These are phyloP conservation scores for Teratosphaeria gauchensis DNA, from an alignment of 2,329 filamentous ascomycete species.

Conservation along the genomic window DNA sequence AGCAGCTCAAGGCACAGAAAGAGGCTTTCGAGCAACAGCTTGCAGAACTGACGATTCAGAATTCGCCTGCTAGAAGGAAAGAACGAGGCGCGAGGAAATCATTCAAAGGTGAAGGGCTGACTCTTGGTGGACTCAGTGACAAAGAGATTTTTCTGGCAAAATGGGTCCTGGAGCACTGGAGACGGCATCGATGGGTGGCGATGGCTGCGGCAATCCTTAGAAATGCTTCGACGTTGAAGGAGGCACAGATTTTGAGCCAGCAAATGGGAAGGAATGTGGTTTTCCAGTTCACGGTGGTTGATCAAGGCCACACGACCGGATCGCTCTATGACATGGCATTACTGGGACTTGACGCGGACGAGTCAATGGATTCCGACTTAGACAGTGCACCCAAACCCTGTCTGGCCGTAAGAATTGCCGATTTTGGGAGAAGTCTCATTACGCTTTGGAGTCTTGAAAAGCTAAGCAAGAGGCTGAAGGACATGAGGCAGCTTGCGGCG, in stretches of 20 bases:
- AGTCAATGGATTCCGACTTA: constrained; percentile 59
- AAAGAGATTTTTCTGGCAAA: constrained; percentile 63
- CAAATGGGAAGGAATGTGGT: constrained; percentile 86
- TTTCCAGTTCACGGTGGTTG: constrained; percentile 90
- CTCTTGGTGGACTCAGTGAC: constrained; percentile 53
- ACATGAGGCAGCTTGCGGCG: constrained; percentile 95
- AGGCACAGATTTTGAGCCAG: constrained; percentile 96
- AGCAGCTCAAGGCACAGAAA: constrained; percentile 72
- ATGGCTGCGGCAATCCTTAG: constrained; percentile 91
- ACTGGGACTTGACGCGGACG: constrained; percentile 75
- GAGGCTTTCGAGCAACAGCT: constrained; percentile 77
- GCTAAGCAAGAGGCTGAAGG: constrained; percentile 71
- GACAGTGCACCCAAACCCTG: constrained; percentile 81
- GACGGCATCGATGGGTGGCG: constrained; percentile 72
- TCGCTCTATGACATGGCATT: constrained; percentile 90
- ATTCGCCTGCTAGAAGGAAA: constrained; percentile 35
- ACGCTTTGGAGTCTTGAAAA: constrained; percentile 94
- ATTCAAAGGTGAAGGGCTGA: background rate
- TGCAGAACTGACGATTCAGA: constrained; percentile 53
- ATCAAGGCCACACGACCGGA: constrained; percentile 75
- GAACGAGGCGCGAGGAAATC: constrained; percentile 20
- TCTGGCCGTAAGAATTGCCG: constrained; percentile 78
- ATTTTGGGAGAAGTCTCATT: constrained; percentile 77
- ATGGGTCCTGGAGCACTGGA: constrained; percentile 64
- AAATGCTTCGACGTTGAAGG: constrained; percentile 78